These are phyloP conservation scores for Gloeophyllum trabeum DNA, from an alignment of 768 basidiomycete genomes.

Conservation along the genomic window DNA sequence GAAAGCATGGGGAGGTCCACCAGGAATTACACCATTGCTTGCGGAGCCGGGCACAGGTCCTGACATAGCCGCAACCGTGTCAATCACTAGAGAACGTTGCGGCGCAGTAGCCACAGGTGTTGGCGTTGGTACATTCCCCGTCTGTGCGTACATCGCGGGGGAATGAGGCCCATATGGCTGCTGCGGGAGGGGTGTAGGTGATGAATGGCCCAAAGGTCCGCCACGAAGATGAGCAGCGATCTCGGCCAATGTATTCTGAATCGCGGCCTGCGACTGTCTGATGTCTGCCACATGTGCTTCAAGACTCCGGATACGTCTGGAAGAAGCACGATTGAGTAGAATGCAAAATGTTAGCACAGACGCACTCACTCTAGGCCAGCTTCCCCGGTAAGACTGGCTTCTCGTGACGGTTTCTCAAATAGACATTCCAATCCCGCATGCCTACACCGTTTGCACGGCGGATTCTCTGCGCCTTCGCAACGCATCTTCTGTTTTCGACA, in stretches of 20 bases:
- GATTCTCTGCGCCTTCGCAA: constrained; percentile 93
- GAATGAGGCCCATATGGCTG: constrained; percentile 53
- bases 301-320: constrained; percentile 82
- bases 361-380: constrained; percentile 75
- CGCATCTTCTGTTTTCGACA: constrained; percentile 97
- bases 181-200: constrained; percentile 49
- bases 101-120: constrained; percentile 21
- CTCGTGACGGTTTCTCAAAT: constrained; percentile 88
- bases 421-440: constrained; percentile 86
- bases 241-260: constrained; percentile 73
- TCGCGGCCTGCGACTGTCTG: constrained; percentile 57
- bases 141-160: constrained; percentile 53
- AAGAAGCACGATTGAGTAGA: constrained; percentile 2
- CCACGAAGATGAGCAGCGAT: constrained; percentile 70
- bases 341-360: background rate
- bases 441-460: constrained; percentile 90
- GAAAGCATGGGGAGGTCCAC: background rate
- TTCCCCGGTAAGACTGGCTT: constrained; percentile 80
- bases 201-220: constrained; percentile 36
- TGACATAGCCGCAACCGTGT: constrained; percentile 5
- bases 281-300: constrained; percentile 83
- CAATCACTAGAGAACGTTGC: constrained; percentile 8
- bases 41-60: too few species aligned
- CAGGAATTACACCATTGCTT: background rate
- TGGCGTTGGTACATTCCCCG: constrained; percentile 32